These are phyloP conservation scores for Veloporphyrellus conicus DNA, from an alignment of 1,284 basidiomycete genomes.

Conservation along the genomic window DNA sequence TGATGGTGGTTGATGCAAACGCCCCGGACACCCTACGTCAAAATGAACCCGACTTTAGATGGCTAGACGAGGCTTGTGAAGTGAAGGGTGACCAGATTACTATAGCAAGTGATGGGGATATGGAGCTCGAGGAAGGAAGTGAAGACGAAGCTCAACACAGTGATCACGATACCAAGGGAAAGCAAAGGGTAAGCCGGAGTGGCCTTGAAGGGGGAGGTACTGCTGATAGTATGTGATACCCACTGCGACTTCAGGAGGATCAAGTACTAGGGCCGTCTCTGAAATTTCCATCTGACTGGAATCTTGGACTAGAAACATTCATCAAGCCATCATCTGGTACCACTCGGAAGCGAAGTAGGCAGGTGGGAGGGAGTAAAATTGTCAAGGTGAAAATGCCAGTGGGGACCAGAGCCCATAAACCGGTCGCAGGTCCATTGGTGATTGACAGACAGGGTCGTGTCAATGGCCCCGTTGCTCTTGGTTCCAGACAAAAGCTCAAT, in stretches of 20 bases:
- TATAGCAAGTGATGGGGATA: conserved; percentile 16
- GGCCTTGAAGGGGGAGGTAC: background rate
- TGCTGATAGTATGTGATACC: conserved; percentile 1
- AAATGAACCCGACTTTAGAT: conserved; percentile 18
- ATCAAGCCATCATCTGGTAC: conserved; percentile 8
- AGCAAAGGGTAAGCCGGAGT: conserved; percentile 10
- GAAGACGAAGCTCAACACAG: conserved; percentile 16
- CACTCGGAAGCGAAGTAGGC: conserved; percentile 13
- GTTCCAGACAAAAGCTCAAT: conserved; percentile 28
- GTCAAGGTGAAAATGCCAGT: conserved; percentile 24
- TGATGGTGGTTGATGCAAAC: conserved; percentile 30
- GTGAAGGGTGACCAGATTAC: conserved; percentile 27
- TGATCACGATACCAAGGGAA: background rate
- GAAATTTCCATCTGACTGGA: conserved; percentile 27
- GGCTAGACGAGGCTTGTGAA: conserved; percentile 30
- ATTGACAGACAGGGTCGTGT: conserved; percentile 26
- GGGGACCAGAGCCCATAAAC: background rate
- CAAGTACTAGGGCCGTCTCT: conserved; percentile 4
- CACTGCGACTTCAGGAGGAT: conserved; percentile 6
- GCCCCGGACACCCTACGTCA: conserved; percentile 20
- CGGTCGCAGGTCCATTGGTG: conserved; percentile 10
- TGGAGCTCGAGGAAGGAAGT: conserved; percentile 15
- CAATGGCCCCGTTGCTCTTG: conserved; percentile 24
- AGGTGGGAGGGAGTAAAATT: conserved; percentile 17
- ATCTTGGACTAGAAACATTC: conserved; percentile 13